Base-by-base conservation (phyloP, 768 basidiomycete genomes). In the Fistulinella prunicolor region DNA sequence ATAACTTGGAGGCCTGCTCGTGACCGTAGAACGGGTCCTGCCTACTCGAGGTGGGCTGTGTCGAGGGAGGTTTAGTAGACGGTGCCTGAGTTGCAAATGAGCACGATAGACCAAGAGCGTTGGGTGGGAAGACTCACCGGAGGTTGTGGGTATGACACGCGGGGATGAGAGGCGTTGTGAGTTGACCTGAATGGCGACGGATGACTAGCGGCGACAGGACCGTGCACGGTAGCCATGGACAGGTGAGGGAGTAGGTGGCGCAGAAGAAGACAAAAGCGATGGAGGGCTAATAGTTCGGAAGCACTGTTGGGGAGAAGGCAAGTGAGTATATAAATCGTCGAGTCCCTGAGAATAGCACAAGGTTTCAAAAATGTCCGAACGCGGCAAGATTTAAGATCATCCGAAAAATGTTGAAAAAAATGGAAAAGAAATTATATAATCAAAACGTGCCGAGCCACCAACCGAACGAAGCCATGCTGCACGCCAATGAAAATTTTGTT, bases 1-100 rank as follows among this genome's bases (percentile, higher is more conserved):
- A 82, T 38, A 91, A 68, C 17, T 79, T 78, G 0, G 91, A 84
- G 0, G 82, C 72, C 19, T 71, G 69, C 63, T 89, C 88, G 64
- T 94, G 87, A 32, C 93, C 91, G 51, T 67, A 65, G 23, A 65
- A 67, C 49, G 53, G 60, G 22, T 67, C 65, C 8, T 58, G 56
- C 9, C 63, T 59, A 8, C 47, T 49, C 0, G 60, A 51, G 0
- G 52, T 44, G 4, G 65, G 67, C 46, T 69, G 67, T 3, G 65
- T 65, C 7, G 65, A 69, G 2, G 61, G 49, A 0, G 66, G 66
- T 30, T 67, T 69, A 9, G 50, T 37, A 0, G 63, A 59, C 0
- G 61, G 63, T 47, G 53, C 61, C 65, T 67, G 50, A 19, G 21
- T 39, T 4, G 28, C 14, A 0, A 19, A 13, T 8, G 35, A 36